Evolutionary conservation across 2,329 filamentous ascomycete species (phyloP).

Genomic region (Cordyceps militaris): DNA sequence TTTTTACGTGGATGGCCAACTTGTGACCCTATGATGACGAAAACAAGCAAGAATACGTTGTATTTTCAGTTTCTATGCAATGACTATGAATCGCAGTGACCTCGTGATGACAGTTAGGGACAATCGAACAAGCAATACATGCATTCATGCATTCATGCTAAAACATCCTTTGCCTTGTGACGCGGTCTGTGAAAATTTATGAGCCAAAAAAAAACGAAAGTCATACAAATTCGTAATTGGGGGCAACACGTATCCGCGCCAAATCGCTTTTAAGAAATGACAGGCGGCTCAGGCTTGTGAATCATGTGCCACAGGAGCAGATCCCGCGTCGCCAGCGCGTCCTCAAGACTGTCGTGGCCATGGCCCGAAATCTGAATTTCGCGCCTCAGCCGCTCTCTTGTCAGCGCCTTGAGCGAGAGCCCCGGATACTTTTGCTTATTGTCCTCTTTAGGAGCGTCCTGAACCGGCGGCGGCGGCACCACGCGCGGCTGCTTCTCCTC

Average conservation of each 20-base stretch:
- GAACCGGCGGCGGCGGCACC: neutral
- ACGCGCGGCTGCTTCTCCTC: neutral
- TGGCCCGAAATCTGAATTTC: slow-evolving; percentile 30
- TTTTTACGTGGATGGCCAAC: too few relatives aligned
- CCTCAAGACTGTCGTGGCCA: slow-evolving; percentile 39
- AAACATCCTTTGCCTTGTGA: too few relatives aligned
- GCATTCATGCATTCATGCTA: neutral
- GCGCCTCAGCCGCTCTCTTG: slow-evolving; percentile 29
- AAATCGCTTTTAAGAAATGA: neutral
- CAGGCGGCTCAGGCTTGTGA: slow-evolving; percentile 1
- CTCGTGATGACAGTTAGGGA: too few relatives aligned
- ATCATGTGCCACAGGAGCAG: slow-evolving; percentile 32
- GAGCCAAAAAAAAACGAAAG: too few relatives aligned
- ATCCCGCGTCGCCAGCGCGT: slow-evolving; percentile 37
- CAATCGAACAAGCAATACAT: too few relatives aligned
- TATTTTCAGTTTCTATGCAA: too few relatives aligned
- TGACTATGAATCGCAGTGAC: too few relatives aligned
- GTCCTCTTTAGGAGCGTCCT: neutral
- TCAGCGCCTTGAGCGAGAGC: slow-evolving; percentile 35
- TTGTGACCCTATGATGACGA: too few relatives aligned
- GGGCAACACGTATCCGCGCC: too few relatives aligned
- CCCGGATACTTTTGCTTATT: slow-evolving; percentile 14
- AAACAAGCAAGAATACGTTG: too few relatives aligned
- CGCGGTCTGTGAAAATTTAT: too few relatives aligned
- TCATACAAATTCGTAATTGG: too few relatives aligned